These are phyloP conservation scores for Erigeron canadensis DNA, from an alignment of 129 eudicot species.

Conservation along the genomic window DNA sequence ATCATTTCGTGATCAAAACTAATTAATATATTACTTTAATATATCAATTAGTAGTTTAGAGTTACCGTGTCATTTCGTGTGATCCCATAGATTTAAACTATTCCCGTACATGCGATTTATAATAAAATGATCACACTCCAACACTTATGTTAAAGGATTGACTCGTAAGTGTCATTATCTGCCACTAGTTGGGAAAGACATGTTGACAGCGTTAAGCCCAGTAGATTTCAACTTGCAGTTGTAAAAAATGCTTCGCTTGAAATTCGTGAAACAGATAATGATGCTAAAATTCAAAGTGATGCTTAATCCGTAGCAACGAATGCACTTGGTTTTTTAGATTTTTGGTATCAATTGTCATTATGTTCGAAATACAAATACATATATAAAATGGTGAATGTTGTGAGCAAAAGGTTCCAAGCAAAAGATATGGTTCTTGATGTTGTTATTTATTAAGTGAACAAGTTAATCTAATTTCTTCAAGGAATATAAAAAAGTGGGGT, in stretches of 20 bases:
- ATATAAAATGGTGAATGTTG: not conserved
- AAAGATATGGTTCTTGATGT: constrained; percentile 3
- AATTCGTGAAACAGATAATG: not conserved
- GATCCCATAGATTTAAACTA: no score
- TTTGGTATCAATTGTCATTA: not conserved
- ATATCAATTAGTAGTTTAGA: no score
- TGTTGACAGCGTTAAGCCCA: not conserved
- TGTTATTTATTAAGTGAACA: not conserved
- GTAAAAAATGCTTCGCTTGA: not conserved
- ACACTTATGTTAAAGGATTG: not conserved
- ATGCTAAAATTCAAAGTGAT: not conserved
- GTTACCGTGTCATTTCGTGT: no score
- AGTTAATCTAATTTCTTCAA: not conserved
- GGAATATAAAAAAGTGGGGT: not conserved
- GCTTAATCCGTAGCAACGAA: not conserved
- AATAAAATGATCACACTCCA: no score
- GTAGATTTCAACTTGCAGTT: not conserved
- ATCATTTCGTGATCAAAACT: no score
- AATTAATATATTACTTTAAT: no score
- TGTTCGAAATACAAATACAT: not conserved
- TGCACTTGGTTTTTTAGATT: not conserved
- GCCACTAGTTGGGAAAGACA: constrained; percentile 5
- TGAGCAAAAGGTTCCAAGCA: not conserved
- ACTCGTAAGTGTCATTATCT: constrained; percentile 10
- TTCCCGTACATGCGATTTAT: no score